These are phyloP conservation scores for Euphorbia peplus DNA, from an alignment of 345 rosid genomes.

Conservation along the genomic window DNA sequence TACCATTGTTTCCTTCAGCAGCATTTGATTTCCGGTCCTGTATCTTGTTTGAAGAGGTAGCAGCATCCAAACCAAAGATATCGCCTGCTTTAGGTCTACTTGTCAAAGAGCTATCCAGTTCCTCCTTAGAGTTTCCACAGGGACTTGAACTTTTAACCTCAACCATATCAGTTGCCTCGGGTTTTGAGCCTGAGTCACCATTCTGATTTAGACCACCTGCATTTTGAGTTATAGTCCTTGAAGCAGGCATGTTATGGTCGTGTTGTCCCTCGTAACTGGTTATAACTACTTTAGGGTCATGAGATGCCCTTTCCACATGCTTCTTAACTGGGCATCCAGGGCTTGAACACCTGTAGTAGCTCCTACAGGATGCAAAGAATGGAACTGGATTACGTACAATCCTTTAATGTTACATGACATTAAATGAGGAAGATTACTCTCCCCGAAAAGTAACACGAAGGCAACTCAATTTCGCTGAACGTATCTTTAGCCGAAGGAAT, in stretches of 20 bases:
- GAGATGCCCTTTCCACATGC: slow-evolving; percentile 78
- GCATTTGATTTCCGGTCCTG: slow-evolving; percentile 25
- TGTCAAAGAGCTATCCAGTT: slow-evolving; percentile 27
- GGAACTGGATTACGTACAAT: slow-evolving; percentile 10
- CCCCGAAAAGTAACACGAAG: background rate
- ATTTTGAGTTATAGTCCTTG: slow-evolving; percentile 63
- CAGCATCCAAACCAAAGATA: slow-evolving; percentile 9
- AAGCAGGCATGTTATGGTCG: slow-evolving; percentile 76
- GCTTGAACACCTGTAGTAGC: slow-evolving; percentile 93
- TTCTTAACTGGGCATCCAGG: slow-evolving; percentile 91
- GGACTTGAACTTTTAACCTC: slow-evolving; percentile 26
- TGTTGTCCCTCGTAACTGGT: slow-evolving; percentile 91
- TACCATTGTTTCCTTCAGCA: slow-evolving; percentile 26
- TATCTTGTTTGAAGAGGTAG: slow-evolving; percentile 22
- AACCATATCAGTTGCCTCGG: slow-evolving; percentile 33
- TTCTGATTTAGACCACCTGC: slow-evolving; percentile 28
- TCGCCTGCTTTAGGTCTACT: slow-evolving; percentile 28
- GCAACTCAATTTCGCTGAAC: no score
- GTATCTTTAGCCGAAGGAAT: no score
- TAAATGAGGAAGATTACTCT: background rate
- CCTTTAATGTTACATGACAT: background rate
- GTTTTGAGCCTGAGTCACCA: slow-evolving; percentile 32
- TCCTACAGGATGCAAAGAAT: slow-evolving; percentile 47
- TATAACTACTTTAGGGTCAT: slow-evolving; percentile 60
- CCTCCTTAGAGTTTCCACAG: slow-evolving; percentile 33